These are phyloP conservation scores for Pseudocercospora fijiensis DNA, from an alignment of 2,329 filamentous ascomycete species.

Conservation along the genomic window DNA sequence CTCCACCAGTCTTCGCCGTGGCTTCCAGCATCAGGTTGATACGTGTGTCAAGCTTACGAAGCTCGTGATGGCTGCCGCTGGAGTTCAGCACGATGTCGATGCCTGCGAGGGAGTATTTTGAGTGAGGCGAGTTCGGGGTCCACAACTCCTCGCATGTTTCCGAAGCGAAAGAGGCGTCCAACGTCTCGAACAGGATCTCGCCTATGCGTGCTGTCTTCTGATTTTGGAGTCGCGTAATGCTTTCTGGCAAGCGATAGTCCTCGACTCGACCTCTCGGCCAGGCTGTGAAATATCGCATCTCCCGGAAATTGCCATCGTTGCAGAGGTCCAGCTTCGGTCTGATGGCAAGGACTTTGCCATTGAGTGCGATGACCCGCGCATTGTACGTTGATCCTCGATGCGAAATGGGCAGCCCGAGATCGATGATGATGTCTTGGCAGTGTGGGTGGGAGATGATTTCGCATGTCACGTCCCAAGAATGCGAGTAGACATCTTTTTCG, in stretches of 20 bases:
- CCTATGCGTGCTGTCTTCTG: conserved; percentile 63
- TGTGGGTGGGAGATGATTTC: conserved; percentile 60
- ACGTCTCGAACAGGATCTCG: conserved; percentile 62
- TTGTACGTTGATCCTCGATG: conserved; percentile 66
- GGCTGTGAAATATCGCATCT: conserved; percentile 58
- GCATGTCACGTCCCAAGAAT: conserved; percentile 60
- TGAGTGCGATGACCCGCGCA: conserved; percentile 62
- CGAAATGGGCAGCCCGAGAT: conserved; percentile 54
- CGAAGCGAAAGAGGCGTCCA: conserved; percentile 62
- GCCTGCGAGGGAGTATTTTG: conserved; percentile 64
- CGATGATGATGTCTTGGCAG: conserved; percentile 64
- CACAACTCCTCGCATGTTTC: conserved; percentile 71
- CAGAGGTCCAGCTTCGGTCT: conserved; percentile 70
- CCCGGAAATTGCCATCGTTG: conserved; percentile 63
- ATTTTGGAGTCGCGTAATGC: conserved; percentile 56
- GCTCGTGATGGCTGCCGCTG: conserved; percentile 65
- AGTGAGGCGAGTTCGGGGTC: conserved; percentile 58
- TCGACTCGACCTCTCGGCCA: conserved; percentile 63
- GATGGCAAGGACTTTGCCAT: conserved; percentile 69
- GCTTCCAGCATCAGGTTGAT: conserved; percentile 66
- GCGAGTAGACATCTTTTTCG: conserved; percentile 43
- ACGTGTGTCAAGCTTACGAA: conserved; percentile 63
- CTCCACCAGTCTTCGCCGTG: conserved; percentile 61
- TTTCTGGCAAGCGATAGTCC: conserved; percentile 62
- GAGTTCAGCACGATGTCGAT: conserved; percentile 63